Evolutionary conservation across 2,329 filamentous ascomycete species (phyloP), one percentile per base, ranked within the genome.

Genomic region (Botryotinia globosa): DNA sequence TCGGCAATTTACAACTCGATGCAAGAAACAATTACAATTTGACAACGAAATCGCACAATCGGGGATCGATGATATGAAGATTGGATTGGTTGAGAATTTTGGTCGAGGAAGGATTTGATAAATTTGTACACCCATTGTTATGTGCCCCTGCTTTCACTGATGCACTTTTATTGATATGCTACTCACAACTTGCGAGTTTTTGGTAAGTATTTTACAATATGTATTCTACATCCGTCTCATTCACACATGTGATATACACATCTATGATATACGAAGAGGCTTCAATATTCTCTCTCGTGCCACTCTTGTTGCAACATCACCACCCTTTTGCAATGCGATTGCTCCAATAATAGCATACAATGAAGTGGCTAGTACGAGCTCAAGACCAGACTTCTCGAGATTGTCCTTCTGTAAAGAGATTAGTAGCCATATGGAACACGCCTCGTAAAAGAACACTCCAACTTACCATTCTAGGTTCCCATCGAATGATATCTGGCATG

Each of bases 341-440:
- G 96, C 96, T 34, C 96, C 96, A 62, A 98, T 84, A 72, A 99
- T 91, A 63, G 94, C 93, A 81, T 94, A 93, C 72, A 99, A 79
- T 5, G 93, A 89, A 74, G 94, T 90, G 66, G 91, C 88, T 72
- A 97, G 84, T 37, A 98, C 90, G 6, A 90, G 85, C 39, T 93
- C 88, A 42, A 92, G 82, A 76, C 96, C 96, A 0, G 94, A 97
- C 29, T 85, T 83, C 69, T 87, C 81, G 71, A 97, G 85, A 77
- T 94, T 90, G 74, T 90, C 85, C 34, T 90, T 87, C 87, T 90
- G 74, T 25, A 61, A 8, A 63, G 54, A 44, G 74, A 48, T 72
- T 32, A 72, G 70, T 37, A 61, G 82, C 69, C 80, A 77, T 61
- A 44, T 39, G 22, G 56, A 48, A 14, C 18, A 64, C 69, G 61